Evolutionary conservation across 2,329 filamentous ascomycete genomes (phyloP).

Genomic region (Ceratocystiopsis sp.): DNA sequence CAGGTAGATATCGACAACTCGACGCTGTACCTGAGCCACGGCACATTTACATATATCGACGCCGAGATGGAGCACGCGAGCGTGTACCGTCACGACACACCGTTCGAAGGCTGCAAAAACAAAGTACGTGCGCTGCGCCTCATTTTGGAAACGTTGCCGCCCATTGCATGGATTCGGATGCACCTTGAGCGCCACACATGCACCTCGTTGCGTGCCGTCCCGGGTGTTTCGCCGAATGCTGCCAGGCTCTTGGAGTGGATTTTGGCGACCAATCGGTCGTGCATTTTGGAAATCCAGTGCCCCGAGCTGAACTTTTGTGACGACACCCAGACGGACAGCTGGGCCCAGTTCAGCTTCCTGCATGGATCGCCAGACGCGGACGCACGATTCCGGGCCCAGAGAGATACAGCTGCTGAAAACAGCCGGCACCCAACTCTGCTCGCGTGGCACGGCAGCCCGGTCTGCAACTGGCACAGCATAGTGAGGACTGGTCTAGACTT

Average conservation of each 20-base stretch:
- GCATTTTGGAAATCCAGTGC: slow-evolving; percentile 58
- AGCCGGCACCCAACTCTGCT: slow-evolving; percentile 52
- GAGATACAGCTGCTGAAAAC: slow-evolving; percentile 26
- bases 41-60: neutral
- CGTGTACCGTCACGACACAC: slow-evolving; percentile 18
- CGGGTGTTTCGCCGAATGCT: slow-evolving; percentile 44
- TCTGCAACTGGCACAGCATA: slow-evolving; percentile 81
- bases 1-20: slow-evolving; percentile 8
- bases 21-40: slow-evolving; percentile 7
- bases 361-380: slow-evolving; percentile 86
- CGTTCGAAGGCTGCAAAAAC: slow-evolving; percentile 38
- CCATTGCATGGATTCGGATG: slow-evolving; percentile 37
- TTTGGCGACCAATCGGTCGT: slow-evolving; percentile 75
- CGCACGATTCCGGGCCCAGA: slow-evolving; percentile 48
- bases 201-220: slow-evolving; percentile 25
- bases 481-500: slow-evolving; percentile 69
- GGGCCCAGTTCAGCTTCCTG: slow-evolving; percentile 71
- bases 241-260: slow-evolving; percentile 68
- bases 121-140: slow-evolving; percentile 26
- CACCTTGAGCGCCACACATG: slow-evolving; percentile 26
- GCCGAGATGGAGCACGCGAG: neutral
- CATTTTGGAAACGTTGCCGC: slow-evolving; percentile 41
- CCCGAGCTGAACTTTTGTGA: slow-evolving; percentile 1
- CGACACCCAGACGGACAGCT: slow-evolving; percentile 27
- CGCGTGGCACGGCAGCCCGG: slow-evolving; percentile 67